Conservation (phyloP, 441 rosid genomes). For the Melastoma candidum region DNA sequence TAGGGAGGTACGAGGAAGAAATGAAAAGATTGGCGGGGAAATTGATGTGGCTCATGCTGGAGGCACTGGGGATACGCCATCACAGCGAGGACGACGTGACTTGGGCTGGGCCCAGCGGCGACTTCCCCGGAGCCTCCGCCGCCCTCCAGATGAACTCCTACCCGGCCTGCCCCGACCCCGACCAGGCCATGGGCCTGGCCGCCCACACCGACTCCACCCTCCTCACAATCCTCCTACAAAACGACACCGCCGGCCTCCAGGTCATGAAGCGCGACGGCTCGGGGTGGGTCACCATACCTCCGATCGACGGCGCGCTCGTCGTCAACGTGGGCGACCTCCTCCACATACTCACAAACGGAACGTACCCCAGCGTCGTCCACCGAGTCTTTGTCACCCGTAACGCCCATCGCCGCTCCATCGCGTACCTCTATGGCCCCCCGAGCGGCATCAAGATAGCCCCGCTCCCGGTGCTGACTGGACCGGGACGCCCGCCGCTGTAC, state of each 20-base stretch:
- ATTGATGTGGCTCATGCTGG: conserved; percentile 14
- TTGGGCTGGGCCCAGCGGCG: conserved; percentile 5
- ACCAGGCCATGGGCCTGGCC: conserved; percentile 43
- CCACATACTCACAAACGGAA: conserved; percentile 46
- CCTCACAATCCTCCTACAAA: conserved; percentile 34
- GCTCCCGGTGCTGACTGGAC: conserved; percentile 23
- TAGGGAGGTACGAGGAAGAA: conserved; percentile 10
- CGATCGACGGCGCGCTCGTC: conserved; percentile 33
- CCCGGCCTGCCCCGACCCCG: conserved; percentile 53
- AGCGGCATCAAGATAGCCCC: conserved; percentile 36
- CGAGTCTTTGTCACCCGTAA: conserved; percentile 42
- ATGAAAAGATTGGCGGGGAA: conserved; percentile 13
- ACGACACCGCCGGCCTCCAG: conserved; percentile 24
- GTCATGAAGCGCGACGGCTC: conserved; percentile 5
- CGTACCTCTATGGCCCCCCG: conserved; percentile 55
- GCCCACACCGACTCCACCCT: conserved; percentile 44
- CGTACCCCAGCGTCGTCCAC: conserved; percentile 36
- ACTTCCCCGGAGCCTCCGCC: conserved; percentile 2
- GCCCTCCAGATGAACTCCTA: conserved; percentile 21
- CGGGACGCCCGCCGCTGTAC: conserved; percentile 29
- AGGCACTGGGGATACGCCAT: conserved; percentile 9
- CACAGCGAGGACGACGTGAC: conserved; percentile 7
- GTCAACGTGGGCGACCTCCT: conserved; percentile 53
- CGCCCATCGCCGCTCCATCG: conserved; percentile 32
- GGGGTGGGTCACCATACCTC: conserved; percentile 39